Evolutionary conservation across 345 rosid genomes (phyloP), one percentile per base, ranked within the genome.

Genomic region (Boechera stricta): DNA sequence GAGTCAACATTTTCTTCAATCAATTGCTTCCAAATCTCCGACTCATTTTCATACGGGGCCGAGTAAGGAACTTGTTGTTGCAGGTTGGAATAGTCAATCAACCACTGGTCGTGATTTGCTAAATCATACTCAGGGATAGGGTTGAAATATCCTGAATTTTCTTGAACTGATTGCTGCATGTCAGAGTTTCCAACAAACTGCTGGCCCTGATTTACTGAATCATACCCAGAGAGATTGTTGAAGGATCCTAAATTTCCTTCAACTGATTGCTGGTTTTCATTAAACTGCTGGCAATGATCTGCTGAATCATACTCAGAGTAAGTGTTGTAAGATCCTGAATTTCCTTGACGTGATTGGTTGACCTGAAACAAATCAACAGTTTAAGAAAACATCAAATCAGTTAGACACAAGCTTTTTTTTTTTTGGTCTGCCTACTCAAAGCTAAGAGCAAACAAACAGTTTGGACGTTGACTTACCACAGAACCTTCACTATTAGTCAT

Each of bases 381-480:
- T 55, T 2, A 28, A 9, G 48, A 7, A 42, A 18, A 12, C 57
- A 59, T 15, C 51, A 64, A 62, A 29, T 29, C 26, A 64, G 47
- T 29, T 54, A 42, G 42, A 38, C 13, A 68, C 49, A 38, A 48
- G 21, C 21, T 16, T 16, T 16, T 12, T 13, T 18, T 18, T 18
- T 18, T 18, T 18, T 18, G 7, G 2, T 10, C 13, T 33, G 28
- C 51, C 0, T 7, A 63, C 16, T 31, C 2, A 13, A 10, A 35
- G 31, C 5, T 36, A 72, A 48, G 49, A 49, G 18, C 0, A 61
- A 72, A 38, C 8, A 60, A 49, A 33, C 21, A 38, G 24, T 9
- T 10, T 12, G 44, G 54, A 52, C 6, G 39, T 0, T 5, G 15
- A 77, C 80, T 64, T 32, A 77, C 80, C 76, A 71, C 80, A 71